Base-by-base conservation (phyloP, 1,284 basidiomycete genomes). In the Microbotryomycetes sp. region DNA sequence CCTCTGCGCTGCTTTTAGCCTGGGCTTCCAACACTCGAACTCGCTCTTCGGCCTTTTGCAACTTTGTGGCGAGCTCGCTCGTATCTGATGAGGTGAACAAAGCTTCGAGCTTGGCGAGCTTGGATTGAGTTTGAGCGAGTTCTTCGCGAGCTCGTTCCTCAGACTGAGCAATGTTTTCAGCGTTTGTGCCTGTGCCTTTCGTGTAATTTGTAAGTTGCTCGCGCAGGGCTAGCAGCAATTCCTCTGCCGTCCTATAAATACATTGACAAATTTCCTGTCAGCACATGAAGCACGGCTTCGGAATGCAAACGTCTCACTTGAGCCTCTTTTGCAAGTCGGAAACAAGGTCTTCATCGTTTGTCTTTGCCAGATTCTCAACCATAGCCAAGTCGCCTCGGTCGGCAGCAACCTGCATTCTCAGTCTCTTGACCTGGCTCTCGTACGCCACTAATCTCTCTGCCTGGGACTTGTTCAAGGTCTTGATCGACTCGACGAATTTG, bases 351-450 rank as follows among this genome's bases (percentile, higher is more conserved):
- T 76, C 74, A 29, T 85, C 81, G 2, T 78, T 78, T 5, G 54
- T 55, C 3, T 29, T 26, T 24, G 81, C 78, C n/a, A 81, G 82
- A 52, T 79, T 89, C 3, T 79, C 76, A 70, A 93, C 81, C 51
- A 90, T 78, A 54, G 88, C 85, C 63, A 84, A 81, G 31, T 89
- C 82, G 5, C 86, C 85, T 3, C 81, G 79, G 46, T 83, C 78
- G 0, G 91, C 89, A 16, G 88, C 91, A 6, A 94, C 77, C 45
- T 83, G 82, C 52, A 87, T 81, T 73, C 87, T 89, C 63, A 89
- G 78, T 30, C 93, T 80, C 51, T 80, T 81, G 18, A 89, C 79
- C 75, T 97, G 89, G 2, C 86, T 87, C 59, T 83, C 77, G 45
- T 97, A 75, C 24, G 84, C 82, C 5, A 76, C 76, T 53, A 97